A percentile compares a stretch with the other conserved stretches of the same genome.
Evolutionary conservation across 768 basidiomycete genomes (phyloP).

Genomic region (Dentipellis sp.): DNA sequence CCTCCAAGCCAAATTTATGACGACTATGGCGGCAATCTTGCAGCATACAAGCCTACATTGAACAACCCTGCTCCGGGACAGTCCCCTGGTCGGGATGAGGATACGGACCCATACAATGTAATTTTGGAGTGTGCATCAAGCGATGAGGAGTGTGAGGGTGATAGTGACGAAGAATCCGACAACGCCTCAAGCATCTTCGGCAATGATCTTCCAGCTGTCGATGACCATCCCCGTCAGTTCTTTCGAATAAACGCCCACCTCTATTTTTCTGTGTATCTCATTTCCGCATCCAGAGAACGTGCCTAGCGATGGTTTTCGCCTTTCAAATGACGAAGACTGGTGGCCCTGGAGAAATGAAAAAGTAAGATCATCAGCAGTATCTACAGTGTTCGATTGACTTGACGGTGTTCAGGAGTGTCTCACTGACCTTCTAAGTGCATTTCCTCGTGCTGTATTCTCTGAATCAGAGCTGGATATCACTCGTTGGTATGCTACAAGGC

Average conservation of each 20-base stretch:
- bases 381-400: not conserved
- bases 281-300: not conserved
- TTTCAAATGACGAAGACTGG: not conserved
- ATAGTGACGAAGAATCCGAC: not conserved
- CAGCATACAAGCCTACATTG: no score
- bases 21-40: conserved; percentile 8
- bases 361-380: not conserved
- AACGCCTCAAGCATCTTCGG: not conserved
- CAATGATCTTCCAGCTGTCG: not conserved
- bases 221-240: not conserved
- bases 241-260: not conserved
- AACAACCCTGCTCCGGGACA: not conserved
- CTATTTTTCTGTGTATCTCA: not conserved
- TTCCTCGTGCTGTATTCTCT: conserved; percentile 12
- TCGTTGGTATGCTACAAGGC: conserved; percentile 8
- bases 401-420: conserved; percentile 5
- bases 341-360: not conserved
- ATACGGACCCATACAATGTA: not conserved
- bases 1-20: conserved; percentile 5
- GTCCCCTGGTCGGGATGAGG: not conserved
- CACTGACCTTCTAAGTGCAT: conserved; percentile 7
- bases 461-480: conserved; percentile 9
- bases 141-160: not conserved
- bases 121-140: not conserved
- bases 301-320: not conserved